Conservation (phyloP, 139 green algal genomes). For the Chlamydomonas urium region DNA sequence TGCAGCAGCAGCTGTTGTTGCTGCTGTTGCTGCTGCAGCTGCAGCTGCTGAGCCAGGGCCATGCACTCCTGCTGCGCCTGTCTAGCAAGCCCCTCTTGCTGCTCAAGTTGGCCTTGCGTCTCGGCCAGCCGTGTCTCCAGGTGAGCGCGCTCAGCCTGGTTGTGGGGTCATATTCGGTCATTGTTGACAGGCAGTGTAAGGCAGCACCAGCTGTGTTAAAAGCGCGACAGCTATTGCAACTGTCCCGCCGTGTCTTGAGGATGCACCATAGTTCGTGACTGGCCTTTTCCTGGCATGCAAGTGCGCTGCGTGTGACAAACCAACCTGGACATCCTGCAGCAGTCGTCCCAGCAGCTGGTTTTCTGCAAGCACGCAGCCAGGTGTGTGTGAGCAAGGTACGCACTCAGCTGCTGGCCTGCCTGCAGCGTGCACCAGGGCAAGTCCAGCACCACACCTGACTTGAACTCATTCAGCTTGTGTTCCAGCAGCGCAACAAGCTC, state of each 20-base stretch:
- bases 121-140: too few relatives aligned
- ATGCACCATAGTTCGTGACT: not conserved
- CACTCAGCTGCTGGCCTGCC: not conserved
- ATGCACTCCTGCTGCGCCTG: too few relatives aligned
- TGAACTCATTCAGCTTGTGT: conserved; percentile 2
- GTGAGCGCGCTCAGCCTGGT: not conserved
- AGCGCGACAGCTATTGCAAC: too few relatives aligned
- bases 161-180: not conserved
- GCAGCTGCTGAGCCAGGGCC: too few relatives aligned
- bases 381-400: not conserved
- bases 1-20: too few relatives aligned
- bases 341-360: not conserved
- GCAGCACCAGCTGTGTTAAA: too few relatives aligned
- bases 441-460: conserved; percentile 4
- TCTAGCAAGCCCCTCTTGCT: too few relatives aligned
- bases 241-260: not conserved
- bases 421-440: too few relatives aligned
- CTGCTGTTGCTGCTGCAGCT: too few relatives aligned
- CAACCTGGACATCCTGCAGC: conserved; percentile 7
- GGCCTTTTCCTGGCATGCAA: not conserved
- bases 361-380: not conserved
- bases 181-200: not conserved
- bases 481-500: too few relatives aligned
- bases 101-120: too few relatives aligned
- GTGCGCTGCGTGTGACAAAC: not conserved